Evolutionary conservation across 176 grass and related monocot genomes (phyloP).

Genomic region (Carex pumila): DNA sequence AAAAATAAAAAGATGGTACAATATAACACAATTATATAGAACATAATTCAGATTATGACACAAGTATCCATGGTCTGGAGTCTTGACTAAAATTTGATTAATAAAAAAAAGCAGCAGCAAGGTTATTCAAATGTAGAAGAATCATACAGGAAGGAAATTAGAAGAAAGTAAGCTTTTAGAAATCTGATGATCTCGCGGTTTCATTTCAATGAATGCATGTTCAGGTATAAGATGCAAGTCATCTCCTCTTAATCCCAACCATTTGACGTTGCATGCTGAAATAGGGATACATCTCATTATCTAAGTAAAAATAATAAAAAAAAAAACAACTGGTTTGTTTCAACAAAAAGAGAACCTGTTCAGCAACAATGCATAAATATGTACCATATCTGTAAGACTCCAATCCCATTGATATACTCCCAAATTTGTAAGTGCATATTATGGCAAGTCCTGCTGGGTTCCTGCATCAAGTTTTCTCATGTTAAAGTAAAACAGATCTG

Average conservation of each 20-base stretch:
- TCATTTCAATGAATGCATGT: constrained; percentile 51
- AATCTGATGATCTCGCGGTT: constrained; percentile 61
- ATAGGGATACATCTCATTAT: constrained; percentile 23
- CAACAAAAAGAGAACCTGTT: not conserved
- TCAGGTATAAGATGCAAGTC: constrained; percentile 77
- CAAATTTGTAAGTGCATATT: constrained; percentile 91
- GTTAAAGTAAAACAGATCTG: not conserved
- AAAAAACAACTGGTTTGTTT: not conserved
- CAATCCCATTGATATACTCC: constrained; percentile 83
- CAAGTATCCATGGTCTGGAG: not conserved
- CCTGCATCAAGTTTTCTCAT: constrained; percentile 34
- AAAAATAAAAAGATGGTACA: not conserved
- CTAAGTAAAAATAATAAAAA: not conserved
- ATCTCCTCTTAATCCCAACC: constrained; percentile 70
- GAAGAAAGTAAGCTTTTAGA: constrained; percentile 78
- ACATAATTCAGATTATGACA: not conserved
- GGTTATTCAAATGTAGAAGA: constrained; percentile 5
- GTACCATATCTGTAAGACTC: constrained; percentile 95
- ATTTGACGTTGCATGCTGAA: constrained; percentile 97
- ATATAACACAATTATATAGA: not conserved
- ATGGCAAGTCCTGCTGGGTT: constrained; percentile 96
- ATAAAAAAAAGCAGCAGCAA: not conserved
- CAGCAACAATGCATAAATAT: not conserved
- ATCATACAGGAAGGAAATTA: constrained; percentile 57
- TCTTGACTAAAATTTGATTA: not conserved